These are phyloP conservation scores for Carallia pectinifolia DNA, from an alignment of 345 rosid genomes.

Conservation along the genomic window DNA sequence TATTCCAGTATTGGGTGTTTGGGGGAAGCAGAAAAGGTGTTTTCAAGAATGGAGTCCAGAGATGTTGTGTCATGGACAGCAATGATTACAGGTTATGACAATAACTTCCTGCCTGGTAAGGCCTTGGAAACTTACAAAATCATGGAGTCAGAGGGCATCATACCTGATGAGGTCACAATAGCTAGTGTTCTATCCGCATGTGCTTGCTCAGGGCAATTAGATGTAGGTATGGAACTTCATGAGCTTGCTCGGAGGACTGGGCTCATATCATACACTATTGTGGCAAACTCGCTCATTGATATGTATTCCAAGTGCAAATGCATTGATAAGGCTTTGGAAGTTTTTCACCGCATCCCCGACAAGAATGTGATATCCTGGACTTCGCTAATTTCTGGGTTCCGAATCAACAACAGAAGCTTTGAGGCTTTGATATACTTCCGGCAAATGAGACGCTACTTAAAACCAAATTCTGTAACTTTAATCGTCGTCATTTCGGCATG, in stretches of 20 bases:
- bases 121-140: conserved; percentile 29
- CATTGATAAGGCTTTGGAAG: conserved; percentile 31
- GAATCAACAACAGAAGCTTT: conserved; percentile 23
- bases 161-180: conserved; percentile 30
- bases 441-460: conserved; percentile 16
- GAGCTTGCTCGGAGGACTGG: conserved; percentile 28
- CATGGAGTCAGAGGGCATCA: conserved; percentile 26
- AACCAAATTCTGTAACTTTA: conserved; percentile 33
- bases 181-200: conserved; percentile 30
- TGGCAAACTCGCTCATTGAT: conserved; percentile 30
- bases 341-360: conserved; percentile 24
- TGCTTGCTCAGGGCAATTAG: conserved; percentile 24
- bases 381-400: conserved; percentile 26
- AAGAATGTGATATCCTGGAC: conserved; percentile 36
- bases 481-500: conserved; percentile 25
- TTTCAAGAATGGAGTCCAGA: conserved; percentile 21
- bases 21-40: conserved; percentile 30
- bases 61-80: conserved; percentile 37
- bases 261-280: conserved; percentile 16
- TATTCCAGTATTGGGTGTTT: conserved; percentile 20
- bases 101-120: conserved; percentile 20
- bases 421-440: conserved; percentile 27
- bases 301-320: conserved; percentile 36
- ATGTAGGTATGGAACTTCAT: conserved; percentile 31
- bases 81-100: conserved; percentile 28